Evolutionary conservation across 768 basidiomycete genomes (phyloP).

Genomic region (Mycena maculata): DNA sequence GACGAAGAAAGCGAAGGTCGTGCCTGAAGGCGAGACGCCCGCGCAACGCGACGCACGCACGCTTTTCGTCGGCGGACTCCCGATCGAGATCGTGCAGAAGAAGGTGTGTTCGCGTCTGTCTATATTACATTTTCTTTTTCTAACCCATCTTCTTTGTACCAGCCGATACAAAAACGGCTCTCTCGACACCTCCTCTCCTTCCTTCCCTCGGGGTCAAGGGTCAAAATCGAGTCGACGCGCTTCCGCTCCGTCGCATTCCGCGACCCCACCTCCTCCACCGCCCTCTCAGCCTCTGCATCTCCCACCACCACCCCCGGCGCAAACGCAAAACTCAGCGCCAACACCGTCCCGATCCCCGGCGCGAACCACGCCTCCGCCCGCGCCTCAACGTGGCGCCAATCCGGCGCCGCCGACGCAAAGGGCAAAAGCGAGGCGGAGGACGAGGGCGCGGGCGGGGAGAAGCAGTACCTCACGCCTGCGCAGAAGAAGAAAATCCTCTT

Average conservation of each 20-base stretch:
- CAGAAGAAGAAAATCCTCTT: conserved; percentile 96
- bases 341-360: conserved; percentile 25
- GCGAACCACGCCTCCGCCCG: conserved; percentile 65
- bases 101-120: conserved; percentile 61
- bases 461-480: conserved; percentile 78
- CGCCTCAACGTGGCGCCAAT: conserved; percentile 66
- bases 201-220: conserved; percentile 63
- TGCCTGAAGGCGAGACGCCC: conserved; percentile 77
- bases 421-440: conserved; percentile 55
- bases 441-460: conserved; percentile 54
- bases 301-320: conserved; percentile 48
- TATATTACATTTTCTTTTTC: background rate
- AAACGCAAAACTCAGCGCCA: conserved; percentile 43
- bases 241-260: conserved; percentile 96
- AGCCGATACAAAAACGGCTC: conserved; percentile 83
- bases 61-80: conserved; percentile 92
- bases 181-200: conserved; percentile 79
- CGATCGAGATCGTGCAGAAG: conserved; percentile 78
- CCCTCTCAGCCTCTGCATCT: conserved; percentile 64
- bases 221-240: conserved; percentile 89
- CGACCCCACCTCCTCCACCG: conserved; percentile 69
- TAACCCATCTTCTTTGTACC: background rate
- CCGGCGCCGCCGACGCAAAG: conserved; percentile 45
- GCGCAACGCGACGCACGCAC: conserved; percentile 84
- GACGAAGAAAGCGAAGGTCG: conserved; percentile 57